Base-by-base conservation (phyloP, 306 rosid species). In the Quercus parvula region DNA sequence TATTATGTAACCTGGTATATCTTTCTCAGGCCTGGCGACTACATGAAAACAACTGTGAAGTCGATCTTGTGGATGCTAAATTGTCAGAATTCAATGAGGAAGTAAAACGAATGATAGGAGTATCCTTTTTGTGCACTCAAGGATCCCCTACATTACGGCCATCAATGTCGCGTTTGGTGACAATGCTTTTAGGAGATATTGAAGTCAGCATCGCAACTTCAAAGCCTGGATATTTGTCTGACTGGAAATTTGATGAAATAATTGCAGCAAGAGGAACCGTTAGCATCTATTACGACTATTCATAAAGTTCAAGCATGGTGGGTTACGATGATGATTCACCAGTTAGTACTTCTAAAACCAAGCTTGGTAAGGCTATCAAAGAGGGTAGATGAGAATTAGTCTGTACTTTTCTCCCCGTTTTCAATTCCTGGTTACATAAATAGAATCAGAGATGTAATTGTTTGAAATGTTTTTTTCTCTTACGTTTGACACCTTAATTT, bases 91-190 rank as follows among this genome's bases (percentile, higher is more conserved):
- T 80, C 86, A 82, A 78, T 1, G 73, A 79, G 66, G 91, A 92
- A 86, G 84, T 75, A 15, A 80, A 76, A 66, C 76, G 92, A 35
- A 22, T 89, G 17, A 89, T 81, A 2, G 89, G 87, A 59, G 70
- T 92, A 77, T 84, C 90, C 12, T 87, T 87, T 64, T 33, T 84
- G 76, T 92, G 93, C 87, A 89, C 95, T 51, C 95, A 92, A 57
- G 75, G 92, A 80, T 83, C 91, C 10, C 91, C 95, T 30, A 20
- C 51, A 15, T 81, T 75, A 68, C 83, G 91, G 35, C 97, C 95
- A 30, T 62, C 91, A 1, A 92, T 92, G 97, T 90, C 97, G 2
- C 89, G 89, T 3, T 93, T 87, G 22, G 89, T 90, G 74, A 91
- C 92, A 64, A 92, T 90, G 94, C 91, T 92, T 75, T 67, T 87